These are phyloP conservation scores for Tylopilus plumbeoviolaceoides DNA, from an alignment of 768 basidiomycete species.

Conservation along the genomic window DNA sequence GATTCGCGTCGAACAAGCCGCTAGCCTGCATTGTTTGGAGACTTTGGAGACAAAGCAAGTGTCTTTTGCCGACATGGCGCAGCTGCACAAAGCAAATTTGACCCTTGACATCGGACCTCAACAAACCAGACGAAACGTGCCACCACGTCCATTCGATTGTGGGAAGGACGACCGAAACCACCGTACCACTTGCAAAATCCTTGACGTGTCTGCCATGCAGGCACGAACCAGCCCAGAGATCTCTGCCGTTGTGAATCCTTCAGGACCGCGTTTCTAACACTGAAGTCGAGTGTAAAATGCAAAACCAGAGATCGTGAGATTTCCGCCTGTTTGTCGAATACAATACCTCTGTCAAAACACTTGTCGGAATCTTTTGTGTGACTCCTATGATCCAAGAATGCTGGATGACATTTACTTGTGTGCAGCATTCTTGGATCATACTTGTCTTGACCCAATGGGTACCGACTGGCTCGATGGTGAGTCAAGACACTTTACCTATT, in stretches of 20 bases:
- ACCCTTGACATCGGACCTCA: constrained; percentile 11
- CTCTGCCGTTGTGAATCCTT: not conserved
- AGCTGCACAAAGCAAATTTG: constrained; percentile 10
- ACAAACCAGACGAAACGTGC: constrained; percentile 17
- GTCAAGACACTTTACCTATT: not conserved
- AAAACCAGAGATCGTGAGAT: constrained; percentile 17
- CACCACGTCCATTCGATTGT: not conserved
- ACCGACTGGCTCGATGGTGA: not conserved
- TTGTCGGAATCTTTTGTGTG: not conserved
- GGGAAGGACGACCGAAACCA: not conserved
- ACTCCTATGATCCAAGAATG: no score
- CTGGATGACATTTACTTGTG: not conserved
- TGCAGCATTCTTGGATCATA: constrained; percentile 1
- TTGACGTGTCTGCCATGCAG: not conserved
- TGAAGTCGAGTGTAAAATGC: not conserved
- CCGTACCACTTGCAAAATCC: not conserved
- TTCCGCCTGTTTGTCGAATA: constrained; percentile 10
- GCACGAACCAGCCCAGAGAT: not conserved
- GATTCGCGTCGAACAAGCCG: no score
- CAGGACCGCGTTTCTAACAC: not conserved
- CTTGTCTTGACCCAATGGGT: no score
- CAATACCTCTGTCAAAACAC: constrained; percentile 21
- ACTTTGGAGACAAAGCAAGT: constrained; percentile 13
- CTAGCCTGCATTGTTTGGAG: constrained; percentile 4
- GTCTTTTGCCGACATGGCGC: not conserved